Evolutionary conservation across 192 early-diverging fungal species (phyloP).

Genomic region (Paraglomus occultum): DNA sequence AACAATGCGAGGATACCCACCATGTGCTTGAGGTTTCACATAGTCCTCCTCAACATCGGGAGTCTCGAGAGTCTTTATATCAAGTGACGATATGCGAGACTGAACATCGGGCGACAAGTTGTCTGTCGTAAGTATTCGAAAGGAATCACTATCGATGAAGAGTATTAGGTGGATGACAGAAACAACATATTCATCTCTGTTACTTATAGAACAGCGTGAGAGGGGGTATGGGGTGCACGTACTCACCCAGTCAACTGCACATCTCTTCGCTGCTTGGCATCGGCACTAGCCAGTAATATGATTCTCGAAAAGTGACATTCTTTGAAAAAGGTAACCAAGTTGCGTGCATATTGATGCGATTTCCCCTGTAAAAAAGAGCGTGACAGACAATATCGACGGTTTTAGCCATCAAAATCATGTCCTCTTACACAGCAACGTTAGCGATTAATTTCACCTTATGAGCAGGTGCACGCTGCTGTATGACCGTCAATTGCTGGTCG

Average conservation of each 20-base stretch:
- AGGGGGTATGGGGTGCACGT: slow-evolving; percentile 34
- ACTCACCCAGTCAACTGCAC: slow-evolving; percentile 51
- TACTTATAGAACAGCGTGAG: slow-evolving; percentile 24
- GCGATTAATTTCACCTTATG: slow-evolving; percentile 33
- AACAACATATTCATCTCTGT: slow-evolving; percentile 31
- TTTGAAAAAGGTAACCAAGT: slow-evolving; percentile 56
- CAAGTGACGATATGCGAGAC: slow-evolving; percentile 13
- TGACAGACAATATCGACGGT: neutral
- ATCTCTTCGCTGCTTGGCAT: slow-evolving; percentile 64
- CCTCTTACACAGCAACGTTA: neutral
- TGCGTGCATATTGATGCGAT: slow-evolving; percentile 47
- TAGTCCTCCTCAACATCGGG: slow-evolving; percentile 20
- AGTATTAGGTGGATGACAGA: slow-evolving; percentile 8
- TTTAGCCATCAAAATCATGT: neutral
- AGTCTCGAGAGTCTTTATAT: slow-evolving; percentile 25
- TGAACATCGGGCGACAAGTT: slow-evolving; percentile 1
- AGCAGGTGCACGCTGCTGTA: slow-evolving; percentile 70
- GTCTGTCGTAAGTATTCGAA: neutral
- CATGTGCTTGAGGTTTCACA: slow-evolving; percentile 2
- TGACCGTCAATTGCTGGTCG: slow-evolving; percentile 60
- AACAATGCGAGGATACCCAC: slow-evolving; percentile 50
- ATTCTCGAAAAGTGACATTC: slow-evolving; percentile 51
- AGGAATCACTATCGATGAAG: neutral
- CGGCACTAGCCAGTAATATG: slow-evolving; percentile 62
- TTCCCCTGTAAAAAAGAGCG: slow-evolving; percentile 32